Evolutionary conservation across 352 stramenopile genomes (phyloP).

Genomic region (Globisporangium emineosum): DNA sequence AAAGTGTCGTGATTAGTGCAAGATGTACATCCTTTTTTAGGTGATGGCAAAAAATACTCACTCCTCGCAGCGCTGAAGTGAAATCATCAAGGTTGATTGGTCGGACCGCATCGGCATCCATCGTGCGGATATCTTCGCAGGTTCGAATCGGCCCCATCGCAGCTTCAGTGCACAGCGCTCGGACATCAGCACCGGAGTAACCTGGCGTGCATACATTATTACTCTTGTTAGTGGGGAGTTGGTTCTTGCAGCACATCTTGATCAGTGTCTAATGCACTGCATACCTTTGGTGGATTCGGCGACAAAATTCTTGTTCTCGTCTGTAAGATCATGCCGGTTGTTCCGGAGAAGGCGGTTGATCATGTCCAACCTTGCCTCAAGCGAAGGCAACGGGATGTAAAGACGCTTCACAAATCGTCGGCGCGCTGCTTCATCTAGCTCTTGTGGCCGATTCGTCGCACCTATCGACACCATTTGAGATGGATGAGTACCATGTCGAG

Average conservation of each 20-base stretch:
- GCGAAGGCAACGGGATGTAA: conserved; percentile 95
- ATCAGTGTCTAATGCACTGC: background rate
- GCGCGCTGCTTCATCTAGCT: conserved; percentile 96
- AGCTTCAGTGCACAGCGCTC: conserved; percentile 96
- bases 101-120: conserved; percentile 89
- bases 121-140: conserved; percentile 80
- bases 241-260: background rate
- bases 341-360: conserved; percentile 90
- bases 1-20: background rate
- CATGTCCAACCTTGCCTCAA: conserved; percentile 84
- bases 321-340: conserved; percentile 89
- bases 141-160: conserved; percentile 95
- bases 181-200: conserved; percentile 98
- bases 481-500: background rate
- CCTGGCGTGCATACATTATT: conserved; percentile 39
- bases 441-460: conserved; percentile 96
- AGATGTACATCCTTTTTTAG: background rate
- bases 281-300: conserved; percentile 80
- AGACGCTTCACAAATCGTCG: conserved; percentile 97
- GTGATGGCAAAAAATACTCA: conserved; percentile 22
- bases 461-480: conserved; percentile 30
- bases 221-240: background rate
- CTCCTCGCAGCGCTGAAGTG: conserved; percentile 85
- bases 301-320: conserved; percentile 88
- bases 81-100: conserved; percentile 96